Base-by-base conservation (phyloP, 2,329 filamentous ascomycete genomes). In the Venturia aucupariae region DNA sequence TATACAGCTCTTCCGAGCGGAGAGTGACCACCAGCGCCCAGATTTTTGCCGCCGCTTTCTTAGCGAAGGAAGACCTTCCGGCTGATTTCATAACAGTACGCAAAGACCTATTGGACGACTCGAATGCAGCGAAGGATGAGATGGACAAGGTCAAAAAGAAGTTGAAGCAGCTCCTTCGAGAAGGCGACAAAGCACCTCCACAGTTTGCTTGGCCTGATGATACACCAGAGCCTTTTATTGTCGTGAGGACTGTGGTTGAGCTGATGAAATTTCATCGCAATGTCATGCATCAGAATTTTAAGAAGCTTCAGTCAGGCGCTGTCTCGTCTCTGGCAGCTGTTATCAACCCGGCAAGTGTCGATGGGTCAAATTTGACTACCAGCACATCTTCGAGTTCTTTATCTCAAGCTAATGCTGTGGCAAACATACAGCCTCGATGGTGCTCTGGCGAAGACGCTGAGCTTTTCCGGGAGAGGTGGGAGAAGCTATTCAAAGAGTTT, bases 121-220 rank as follows among this genome's bases (percentile, higher is more conserved):
- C 92, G 0, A 99, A 99, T 75, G 94, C 94, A 4, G 94, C 94
- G 65, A 99, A 99, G 75, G 94, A 99, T 74, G 92, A 96, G 72
- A 99, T 97, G 90, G 95, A 99, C 77, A 97, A 96, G 77, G 94
- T 99, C 64, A 99, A 99, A 82, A 99, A 99, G 84, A 97, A 96
- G 85, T 83, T 99, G 35, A 99, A 99, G 78, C 88, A 90, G 0
- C 82, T 99, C 24, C 77, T 99, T 65, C 87, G 94, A 38, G 90
- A 96, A 75, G 94, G 93, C n/a, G 90, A 92, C 67, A 90, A 94
- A 72, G 90, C 93, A 0, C 94, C 94, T 11, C 87, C 93, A 22
- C 92, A 99, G 72, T 99, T 99, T 73, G 91, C 94, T n/a, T 99
- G 94, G 94, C 94, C 94, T 68, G 86, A 90, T 51, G 93, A 94